These are phyloP conservation scores for Psilocybe azurescens DNA, from an alignment of 768 basidiomycete species.

Conservation along the genomic window DNA sequence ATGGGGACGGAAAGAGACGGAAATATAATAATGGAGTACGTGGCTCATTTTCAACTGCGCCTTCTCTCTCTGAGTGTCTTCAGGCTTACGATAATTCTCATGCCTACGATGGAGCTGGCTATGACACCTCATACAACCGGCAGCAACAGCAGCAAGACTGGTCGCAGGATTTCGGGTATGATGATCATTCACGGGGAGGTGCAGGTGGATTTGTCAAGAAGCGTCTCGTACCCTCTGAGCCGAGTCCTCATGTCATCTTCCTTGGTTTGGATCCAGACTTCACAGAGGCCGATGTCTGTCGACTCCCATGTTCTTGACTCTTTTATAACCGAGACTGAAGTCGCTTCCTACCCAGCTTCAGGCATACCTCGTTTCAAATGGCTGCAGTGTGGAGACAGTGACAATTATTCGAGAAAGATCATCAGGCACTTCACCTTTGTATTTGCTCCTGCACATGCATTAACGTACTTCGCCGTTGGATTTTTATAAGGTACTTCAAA, in stretches of 20 bases:
- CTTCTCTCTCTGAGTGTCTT: slow-evolving; percentile 23
- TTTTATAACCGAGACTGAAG: slow-evolving; percentile 39
- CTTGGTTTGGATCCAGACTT: slow-evolving; percentile 93
- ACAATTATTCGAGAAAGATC: slow-evolving; percentile 97
- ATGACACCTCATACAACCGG: slow-evolving; percentile 31
- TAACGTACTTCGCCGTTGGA: slow-evolving; percentile 73
- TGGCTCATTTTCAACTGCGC: slow-evolving; percentile 18
- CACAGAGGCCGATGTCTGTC: slow-evolving; percentile 90
- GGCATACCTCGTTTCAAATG: slow-evolving; percentile 73
- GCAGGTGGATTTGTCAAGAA: slow-evolving; percentile 63
- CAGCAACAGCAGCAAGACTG: slow-evolving; percentile 45
- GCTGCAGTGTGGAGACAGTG: slow-evolving; percentile 82
- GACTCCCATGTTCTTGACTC: slow-evolving; percentile 38
- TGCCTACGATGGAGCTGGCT: slow-evolving; percentile 13
- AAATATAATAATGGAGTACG: slow-evolving; percentile 81
- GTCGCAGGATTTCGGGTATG: slow-evolving; percentile 53
- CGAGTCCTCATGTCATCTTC: slow-evolving; percentile 94
- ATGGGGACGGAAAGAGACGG: slow-evolving; percentile 75
- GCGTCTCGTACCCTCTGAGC: slow-evolving; percentile 81
- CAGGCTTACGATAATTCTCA: slow-evolving; percentile 60
- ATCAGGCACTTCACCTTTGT: slow-evolving; percentile 93
- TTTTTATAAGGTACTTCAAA: slow-evolving; percentile 88
- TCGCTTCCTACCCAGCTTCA: slow-evolving; percentile 66
- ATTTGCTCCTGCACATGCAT: slow-evolving; percentile 71
- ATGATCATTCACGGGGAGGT: slow-evolving; percentile 54